Evolutionary conservation across 2,329 filamentous ascomycete species (phyloP).

Genomic region (Microcyclosporella mali): DNA sequence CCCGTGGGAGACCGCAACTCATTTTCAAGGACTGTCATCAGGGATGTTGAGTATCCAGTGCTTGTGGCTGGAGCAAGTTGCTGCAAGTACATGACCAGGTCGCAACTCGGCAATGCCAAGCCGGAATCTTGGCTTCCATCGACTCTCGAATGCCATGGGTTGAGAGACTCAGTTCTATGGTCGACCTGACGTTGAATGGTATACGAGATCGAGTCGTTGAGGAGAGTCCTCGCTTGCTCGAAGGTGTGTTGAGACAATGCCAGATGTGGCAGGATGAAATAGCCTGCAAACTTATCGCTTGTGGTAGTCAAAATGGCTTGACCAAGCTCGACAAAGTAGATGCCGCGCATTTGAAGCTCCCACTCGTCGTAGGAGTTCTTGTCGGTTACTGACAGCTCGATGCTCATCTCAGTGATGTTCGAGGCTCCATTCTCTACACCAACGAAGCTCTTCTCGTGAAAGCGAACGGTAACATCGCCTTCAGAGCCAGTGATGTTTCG

Average conservation of each 20-base stretch:
- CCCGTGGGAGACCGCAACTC: slow-evolving; percentile 57
- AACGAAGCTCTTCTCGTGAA: slow-evolving; percentile 50
- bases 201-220: slow-evolving; percentile 66
- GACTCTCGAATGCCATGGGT: slow-evolving; percentile 71
- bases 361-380: slow-evolving; percentile 65
- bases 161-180: slow-evolving; percentile 47
- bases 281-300: slow-evolving; percentile 85
- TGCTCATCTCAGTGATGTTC: slow-evolving; percentile 63
- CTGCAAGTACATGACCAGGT: slow-evolving; percentile 82
- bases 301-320: slow-evolving; percentile 77
- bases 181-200: slow-evolving; percentile 61
- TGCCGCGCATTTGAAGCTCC: slow-evolving; percentile 73
- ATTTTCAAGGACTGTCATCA: slow-evolving; percentile 50
- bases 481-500: slow-evolving; percentile 72
- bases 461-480: slow-evolving; percentile 63
- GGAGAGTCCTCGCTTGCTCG: slow-evolving; percentile 44
- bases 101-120: slow-evolving; percentile 68
- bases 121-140: slow-evolving; percentile 54
- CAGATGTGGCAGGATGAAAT: slow-evolving; percentile 83
- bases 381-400: slow-evolving; percentile 67
- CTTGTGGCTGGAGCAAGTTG: slow-evolving; percentile 38
- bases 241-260: slow-evolving; percentile 54
- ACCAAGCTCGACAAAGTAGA: slow-evolving; percentile 80
- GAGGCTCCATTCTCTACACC: slow-evolving; percentile 35
- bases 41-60: slow-evolving; percentile 19